These are phyloP conservation scores for Suillus paluster DNA, from an alignment of 768 basidiomycete genomes.

Conservation along the genomic window DNA sequence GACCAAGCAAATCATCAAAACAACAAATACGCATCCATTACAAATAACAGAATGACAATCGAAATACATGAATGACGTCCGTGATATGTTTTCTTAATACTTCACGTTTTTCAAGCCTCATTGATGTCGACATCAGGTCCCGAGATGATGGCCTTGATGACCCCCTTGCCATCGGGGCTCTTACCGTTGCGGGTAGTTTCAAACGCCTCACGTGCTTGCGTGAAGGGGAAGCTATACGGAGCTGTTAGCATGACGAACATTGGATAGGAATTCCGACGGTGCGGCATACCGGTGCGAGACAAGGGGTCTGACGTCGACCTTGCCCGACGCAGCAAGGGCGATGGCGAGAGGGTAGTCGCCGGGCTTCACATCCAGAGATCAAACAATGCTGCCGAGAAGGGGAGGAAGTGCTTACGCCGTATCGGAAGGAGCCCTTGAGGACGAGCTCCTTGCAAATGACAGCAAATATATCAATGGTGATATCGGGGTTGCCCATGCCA, in stretches of 20 bases:
- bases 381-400: neutral
- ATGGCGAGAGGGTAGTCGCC: slow-evolving; percentile 89
- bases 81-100: neutral
- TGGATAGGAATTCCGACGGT: slow-evolving; percentile 17
- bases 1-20: no score
- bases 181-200: slow-evolving; percentile 78
- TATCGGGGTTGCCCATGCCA: slow-evolving; percentile 83
- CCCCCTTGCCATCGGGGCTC: slow-evolving; percentile 82
- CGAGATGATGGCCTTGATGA: slow-evolving; percentile 90
- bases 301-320: slow-evolving; percentile 84
- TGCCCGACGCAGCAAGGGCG: slow-evolving; percentile 78
- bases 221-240: slow-evolving; percentile 67
- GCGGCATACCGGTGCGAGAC: slow-evolving; percentile 81
- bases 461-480: slow-evolving; percentile 71
- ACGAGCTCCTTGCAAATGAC: slow-evolving; percentile 79
- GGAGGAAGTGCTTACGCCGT: slow-evolving; percentile 53
- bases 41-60: neutral
- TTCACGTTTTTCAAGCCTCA: slow-evolving; percentile 32
- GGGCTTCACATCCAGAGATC: slow-evolving; percentile 47
- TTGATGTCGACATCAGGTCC: slow-evolving; percentile 67
- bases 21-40: neutral
- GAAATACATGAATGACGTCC: neutral
- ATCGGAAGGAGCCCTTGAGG: slow-evolving; percentile 93
- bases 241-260: slow-evolving; percentile 1
- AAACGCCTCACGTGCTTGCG: slow-evolving; percentile 81